Conservation (phyloP, 2,329 filamentous ascomycete species). For the Alternaria burnsii region DNA sequence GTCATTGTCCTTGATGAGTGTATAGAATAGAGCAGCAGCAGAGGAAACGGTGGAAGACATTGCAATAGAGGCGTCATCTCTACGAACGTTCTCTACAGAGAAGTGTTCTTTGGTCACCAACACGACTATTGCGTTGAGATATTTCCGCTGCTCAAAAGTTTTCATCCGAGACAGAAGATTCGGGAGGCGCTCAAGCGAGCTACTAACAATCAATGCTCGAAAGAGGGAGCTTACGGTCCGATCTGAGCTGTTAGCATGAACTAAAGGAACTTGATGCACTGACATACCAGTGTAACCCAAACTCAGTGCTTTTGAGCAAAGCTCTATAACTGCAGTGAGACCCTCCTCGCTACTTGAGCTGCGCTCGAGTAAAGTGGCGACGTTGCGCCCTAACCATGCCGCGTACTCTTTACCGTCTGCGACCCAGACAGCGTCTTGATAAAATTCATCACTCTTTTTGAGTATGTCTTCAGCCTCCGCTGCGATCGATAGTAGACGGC, state of each 20-base stretch:
- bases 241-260: constrained; percentile 28
- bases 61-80: constrained; percentile 22
- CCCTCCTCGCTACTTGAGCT: constrained; percentile 48
- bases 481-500: constrained; percentile 65
- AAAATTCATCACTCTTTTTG: constrained; percentile 40
- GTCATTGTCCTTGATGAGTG: constrained; percentile 39
- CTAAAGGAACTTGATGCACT: not conserved
- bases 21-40: constrained; percentile 32
- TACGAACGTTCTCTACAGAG: constrained; percentile 11
- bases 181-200: constrained; percentile 33
- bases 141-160: constrained; percentile 59
- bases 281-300: constrained; percentile 72
- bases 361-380: constrained; percentile 60
- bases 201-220: constrained; percentile 20
- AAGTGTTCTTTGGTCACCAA: constrained; percentile 37
- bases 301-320: constrained; percentile 68
- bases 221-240: constrained; percentile 31
- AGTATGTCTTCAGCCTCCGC: constrained; percentile 67
- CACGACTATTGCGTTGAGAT: constrained; percentile 47
- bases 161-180: constrained; percentile 55
- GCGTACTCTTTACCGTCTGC: constrained; percentile 71
- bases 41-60: constrained; percentile 34
- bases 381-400: constrained; percentile 74
- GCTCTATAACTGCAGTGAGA: constrained; percentile 43
- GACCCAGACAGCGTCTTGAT: constrained; percentile 63